These are phyloP conservation scores for Erodium chrysanthum DNA, from an alignment of 441 rosid species.

Conservation along the genomic window DNA sequence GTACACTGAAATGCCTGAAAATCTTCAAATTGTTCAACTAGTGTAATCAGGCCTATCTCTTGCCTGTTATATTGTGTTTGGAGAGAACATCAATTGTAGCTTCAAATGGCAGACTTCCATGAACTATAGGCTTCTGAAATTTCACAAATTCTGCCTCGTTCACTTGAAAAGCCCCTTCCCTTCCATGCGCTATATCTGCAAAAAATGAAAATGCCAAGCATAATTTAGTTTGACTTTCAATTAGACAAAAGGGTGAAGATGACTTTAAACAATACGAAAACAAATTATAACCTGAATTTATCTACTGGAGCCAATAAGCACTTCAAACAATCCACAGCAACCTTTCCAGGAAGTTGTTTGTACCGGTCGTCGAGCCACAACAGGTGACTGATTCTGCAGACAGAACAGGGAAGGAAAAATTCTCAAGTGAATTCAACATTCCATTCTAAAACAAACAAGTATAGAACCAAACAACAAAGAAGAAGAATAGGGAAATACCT, in stretches of 20 bases:
- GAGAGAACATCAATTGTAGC: background rate
- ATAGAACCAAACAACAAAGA: background rate
- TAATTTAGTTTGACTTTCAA: background rate
- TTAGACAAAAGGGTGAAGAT: background rate
- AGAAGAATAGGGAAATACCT: slow-evolving; percentile 1
- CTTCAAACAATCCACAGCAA: slow-evolving; percentile 7
- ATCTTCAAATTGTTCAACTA: background rate
- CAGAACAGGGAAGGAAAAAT: background rate
- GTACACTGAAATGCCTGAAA: background rate
- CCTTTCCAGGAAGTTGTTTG: slow-evolving; percentile 3
- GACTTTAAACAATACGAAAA: background rate
- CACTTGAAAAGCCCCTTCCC: background rate
- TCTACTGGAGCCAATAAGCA: background rate
- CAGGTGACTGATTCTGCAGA: background rate
- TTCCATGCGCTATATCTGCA: background rate
- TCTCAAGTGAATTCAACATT: background rate
- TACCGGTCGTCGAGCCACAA: background rate
- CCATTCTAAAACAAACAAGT: background rate
- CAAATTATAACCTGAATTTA: background rate
- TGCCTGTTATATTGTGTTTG: background rate
- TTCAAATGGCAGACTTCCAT: background rate
- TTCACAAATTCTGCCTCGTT: background rate
- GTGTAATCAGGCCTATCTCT: slow-evolving; percentile 1
- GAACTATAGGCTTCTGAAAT: background rate
- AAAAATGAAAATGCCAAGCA: background rate